phyloP scores from a whole-genome alignment of 2,329 filamentous ascomycete species.

The Passalora sequoiae region DNA sequence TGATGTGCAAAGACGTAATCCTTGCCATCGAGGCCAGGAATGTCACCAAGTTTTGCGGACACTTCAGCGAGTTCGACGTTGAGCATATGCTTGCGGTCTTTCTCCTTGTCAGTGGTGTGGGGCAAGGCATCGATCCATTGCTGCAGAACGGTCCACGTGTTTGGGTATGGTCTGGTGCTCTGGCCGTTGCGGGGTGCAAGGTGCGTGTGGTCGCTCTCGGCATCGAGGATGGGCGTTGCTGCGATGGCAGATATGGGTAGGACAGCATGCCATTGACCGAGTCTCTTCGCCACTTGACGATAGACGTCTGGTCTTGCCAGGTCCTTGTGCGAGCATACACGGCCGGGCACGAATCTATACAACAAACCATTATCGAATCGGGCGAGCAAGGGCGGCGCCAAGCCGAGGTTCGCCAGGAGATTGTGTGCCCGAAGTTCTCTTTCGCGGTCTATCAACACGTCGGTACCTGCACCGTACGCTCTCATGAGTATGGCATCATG shows the following conservation, averaged over 20 bases:
- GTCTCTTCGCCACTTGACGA: constrained; percentile 72
- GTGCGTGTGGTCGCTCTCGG: constrained; percentile 20
- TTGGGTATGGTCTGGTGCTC: constrained; percentile 67
- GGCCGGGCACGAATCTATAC: constrained; percentile 83
- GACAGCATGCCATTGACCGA: constrained; percentile 88
- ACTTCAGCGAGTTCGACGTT: constrained; percentile 70
- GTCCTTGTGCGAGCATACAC: constrained; percentile 73
- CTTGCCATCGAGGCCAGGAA: constrained; percentile 68
- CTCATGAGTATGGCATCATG: constrained; percentile 80
- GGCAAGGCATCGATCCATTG: constrained; percentile 91
- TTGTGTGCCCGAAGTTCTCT: constrained; percentile 65
- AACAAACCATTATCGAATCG: constrained; percentile 94
- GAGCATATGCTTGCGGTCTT: constrained; percentile 60
- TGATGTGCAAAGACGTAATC: constrained; percentile 91
- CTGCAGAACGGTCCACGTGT: constrained; percentile 91
- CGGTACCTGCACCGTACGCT: constrained; percentile 90
- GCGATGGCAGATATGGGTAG: constrained; percentile 53
- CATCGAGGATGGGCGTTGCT: constrained; percentile 31
- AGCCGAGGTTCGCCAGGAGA: constrained; percentile 72
- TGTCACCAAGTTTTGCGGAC: constrained; percentile 66
- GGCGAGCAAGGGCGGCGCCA: constrained; percentile 82
- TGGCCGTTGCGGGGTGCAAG: constrained; percentile 21
- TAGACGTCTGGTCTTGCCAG: constrained; percentile 71
- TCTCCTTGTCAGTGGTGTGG: constrained; percentile 63
- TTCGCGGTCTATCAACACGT: constrained; percentile 92